Base-by-base conservation (phyloP, 2,329 filamentous ascomycete species). In the Penicillium sp. region DNA sequence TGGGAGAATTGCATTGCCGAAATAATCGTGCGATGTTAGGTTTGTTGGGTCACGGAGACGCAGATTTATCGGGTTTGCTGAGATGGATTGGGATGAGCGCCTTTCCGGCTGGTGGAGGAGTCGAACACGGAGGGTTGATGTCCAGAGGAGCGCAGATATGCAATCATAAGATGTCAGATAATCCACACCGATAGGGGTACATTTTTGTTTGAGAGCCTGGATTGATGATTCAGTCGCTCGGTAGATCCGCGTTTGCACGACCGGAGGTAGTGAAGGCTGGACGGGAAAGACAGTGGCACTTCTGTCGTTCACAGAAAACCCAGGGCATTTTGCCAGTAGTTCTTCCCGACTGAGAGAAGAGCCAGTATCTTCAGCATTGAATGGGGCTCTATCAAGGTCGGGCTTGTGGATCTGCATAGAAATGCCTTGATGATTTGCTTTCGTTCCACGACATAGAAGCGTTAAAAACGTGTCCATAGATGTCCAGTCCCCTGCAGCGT, bases 141-240 rank as follows among this genome's bases (percentile, higher is more conserved):
- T 59, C 64, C 64, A 67, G n/a, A 65, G 7, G 27, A 66, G 51
- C 31, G 61, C 64, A 11, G 64, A 58, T 16, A 67, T 61, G 51
- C 61, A 66, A 52, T 67, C 63, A 39, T 67, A 67, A 2, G 64
- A 65, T n/a, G 52, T 59, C n/a, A 67, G 47, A 14, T 64, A 67
- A 10, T 58, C 56, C 8, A 62, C 57, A 5, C 39, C 55, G 6
- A 63, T 34, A 4, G 51, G 47, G 10, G 40, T 29, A 36, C 63
- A 64, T 42, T 52, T 22, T 9, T 36, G 18, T 57, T 62, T 65
- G 40, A 63, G 42, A 14, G 51, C 46, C 45, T 64, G 52, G 14
- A 64, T 47, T 11, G 45, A 21, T 16, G 57, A 8, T 10, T 60
- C 54, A 16, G 16, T 44, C 10, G 43, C 24, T 32, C 43, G 4